A percentile compares a stretch with the other conserved stretches of the same genome.
These are phyloP conservation scores for Astrephomene gubernaculifera DNA, from an alignment of 139 green algal species.

Conservation along the genomic window DNA sequence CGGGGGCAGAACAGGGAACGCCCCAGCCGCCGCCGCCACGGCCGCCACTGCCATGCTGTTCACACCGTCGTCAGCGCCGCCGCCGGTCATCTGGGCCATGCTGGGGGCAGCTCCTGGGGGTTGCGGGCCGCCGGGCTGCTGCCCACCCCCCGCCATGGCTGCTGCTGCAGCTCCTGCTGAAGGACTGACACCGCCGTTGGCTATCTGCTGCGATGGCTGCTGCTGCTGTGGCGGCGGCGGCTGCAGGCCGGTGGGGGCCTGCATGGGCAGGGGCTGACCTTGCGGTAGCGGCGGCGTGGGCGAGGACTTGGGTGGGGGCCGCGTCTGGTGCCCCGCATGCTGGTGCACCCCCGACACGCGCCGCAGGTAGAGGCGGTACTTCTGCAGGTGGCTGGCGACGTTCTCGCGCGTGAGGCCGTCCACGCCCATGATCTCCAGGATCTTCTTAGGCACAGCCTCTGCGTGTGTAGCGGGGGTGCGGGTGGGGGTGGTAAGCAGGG, in stretches of 20 bases:
- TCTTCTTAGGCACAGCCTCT: slow-evolving; percentile 98
- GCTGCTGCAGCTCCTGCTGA: no score
- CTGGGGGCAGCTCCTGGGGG: neutral
- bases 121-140: no score
- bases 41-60: neutral
- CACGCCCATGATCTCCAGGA: slow-evolving; percentile 97
- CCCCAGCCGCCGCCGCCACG: neutral
- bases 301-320: neutral
- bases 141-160: no score
- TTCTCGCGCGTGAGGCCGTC: slow-evolving; percentile 95
- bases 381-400: slow-evolving; percentile 95
- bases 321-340: neutral
- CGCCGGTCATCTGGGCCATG: neutral
- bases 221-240: neutral
- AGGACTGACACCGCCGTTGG: neutral
- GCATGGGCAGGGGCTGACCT: neutral
- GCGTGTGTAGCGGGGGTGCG: neutral
- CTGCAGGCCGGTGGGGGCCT: neutral
- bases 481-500: neutral
- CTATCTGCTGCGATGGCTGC: neutral
- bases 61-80: neutral
- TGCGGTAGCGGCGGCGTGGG: neutral
- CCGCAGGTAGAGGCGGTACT: slow-evolving; percentile 96
- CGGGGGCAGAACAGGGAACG: neutral
- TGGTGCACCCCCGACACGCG: slow-evolving; percentile 66